Base-by-base conservation (phyloP, 2,329 filamentous ascomycete species). In the Fusarium ramigenum region DNA sequence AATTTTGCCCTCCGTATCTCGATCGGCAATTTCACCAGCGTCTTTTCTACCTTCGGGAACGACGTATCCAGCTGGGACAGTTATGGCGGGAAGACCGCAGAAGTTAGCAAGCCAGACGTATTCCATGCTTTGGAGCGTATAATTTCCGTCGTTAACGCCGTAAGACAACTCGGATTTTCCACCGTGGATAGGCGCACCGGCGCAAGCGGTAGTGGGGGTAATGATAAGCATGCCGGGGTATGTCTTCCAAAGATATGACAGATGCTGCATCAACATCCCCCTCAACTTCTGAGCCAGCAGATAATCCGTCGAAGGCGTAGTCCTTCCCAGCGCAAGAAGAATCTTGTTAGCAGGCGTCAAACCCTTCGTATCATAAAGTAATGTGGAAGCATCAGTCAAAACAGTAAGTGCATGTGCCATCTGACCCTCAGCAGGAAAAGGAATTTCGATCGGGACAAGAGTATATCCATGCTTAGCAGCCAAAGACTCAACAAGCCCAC, bases 401-500 rank as follows among this genome's bases (percentile, higher is more conserved):
- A 95, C 93, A 1, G 93, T 93, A 69, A 95, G 81, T 28, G 91
- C 91, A 80, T 95, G 93, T 0, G 93, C 92, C 25, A 89, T 86
- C 80, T 94, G 92, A 28, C 91, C 92, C 75, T 93, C 87, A 16
- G 85, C 78, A 2, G 90, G 74, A 32, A 89, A 85, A 0, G 91
- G 90, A 54, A 92, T 87, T 8, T 84, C 83, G 67, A 92, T 87
- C 40, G 88, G 84, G 5, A 92, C 82, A 4, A 86, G 77, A 21
- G 80, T 79, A 79, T 92, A 92, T 47, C 86, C 87, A 21, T 86
- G 81, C 21, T 86, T 80, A 5, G 80, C 76, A 19, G 84, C 86
- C 7, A 94, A 84, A 59, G 87, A 87, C 21, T 87, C 85, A 40
- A 92, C 78, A 54, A 86, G 80, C 23, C 67, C 72, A 21, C 82